Evolutionary conservation across 1,139 yeast species (phyloP).

Genomic region (Candida freyschussii): DNA sequence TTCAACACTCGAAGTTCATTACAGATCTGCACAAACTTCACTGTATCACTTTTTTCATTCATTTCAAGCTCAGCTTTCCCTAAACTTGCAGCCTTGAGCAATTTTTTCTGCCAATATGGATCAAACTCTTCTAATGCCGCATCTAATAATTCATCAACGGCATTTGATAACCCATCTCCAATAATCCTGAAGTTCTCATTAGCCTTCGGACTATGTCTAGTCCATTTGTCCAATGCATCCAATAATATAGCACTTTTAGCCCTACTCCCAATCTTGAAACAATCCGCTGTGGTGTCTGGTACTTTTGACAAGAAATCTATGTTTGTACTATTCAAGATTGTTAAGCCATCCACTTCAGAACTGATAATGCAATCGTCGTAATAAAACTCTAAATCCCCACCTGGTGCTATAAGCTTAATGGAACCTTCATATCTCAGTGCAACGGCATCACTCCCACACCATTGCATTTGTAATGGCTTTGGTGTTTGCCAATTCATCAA

Average conservation of each 20-base stretch:
- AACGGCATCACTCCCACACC: conserved; percentile 89
- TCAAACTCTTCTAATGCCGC: conserved; percentile 80
- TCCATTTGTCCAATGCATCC: conserved; percentile 75
- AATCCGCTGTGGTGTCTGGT: conserved; percentile 47
- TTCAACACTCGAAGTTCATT: conserved; percentile 64
- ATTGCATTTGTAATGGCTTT: conserved; percentile 29
- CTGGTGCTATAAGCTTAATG: conserved; percentile 66
- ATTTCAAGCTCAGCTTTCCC: conserved; percentile 53
- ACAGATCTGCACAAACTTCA: conserved; percentile 54
- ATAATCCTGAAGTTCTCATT: conserved; percentile 70
- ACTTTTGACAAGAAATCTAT: conserved; percentile 69
- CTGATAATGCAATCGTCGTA: conserved; percentile 34
- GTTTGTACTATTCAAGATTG: conserved; percentile 52
- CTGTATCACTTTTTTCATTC: conserved; percentile 6
- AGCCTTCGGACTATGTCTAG: conserved; percentile 73
- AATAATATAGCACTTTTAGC: conserved; percentile 77
- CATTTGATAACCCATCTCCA: conserved; percentile 43
- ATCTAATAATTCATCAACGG: conserved; percentile 65
- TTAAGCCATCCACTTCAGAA: conserved; percentile 68
- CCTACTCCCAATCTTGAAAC: conserved; percentile 79
- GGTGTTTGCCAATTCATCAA: conserved; percentile 37
- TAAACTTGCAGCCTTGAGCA: conserved; percentile 77
- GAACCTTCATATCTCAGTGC: conserved; percentile 60
- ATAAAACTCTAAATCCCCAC: conserved; percentile 45
- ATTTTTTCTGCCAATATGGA: conserved; percentile 70